A percentile compares a stretch with the other conserved stretches of the same genome.
Evolutionary conservation across 306 rosid species (phyloP).

Genomic region (Prunus campanulata): DNA sequence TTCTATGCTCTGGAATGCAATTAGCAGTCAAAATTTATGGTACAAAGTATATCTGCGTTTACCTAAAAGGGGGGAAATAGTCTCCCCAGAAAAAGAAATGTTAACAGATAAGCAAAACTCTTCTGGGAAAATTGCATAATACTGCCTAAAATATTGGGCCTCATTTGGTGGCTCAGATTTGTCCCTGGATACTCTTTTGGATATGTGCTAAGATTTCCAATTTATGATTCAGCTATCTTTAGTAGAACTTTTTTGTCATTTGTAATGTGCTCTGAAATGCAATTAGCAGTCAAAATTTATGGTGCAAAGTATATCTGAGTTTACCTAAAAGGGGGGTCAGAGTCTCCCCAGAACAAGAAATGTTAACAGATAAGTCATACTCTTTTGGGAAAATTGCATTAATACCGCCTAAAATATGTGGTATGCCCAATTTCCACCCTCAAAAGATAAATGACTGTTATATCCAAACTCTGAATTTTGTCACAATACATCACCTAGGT

Average conservation of each 20-base stretch:
- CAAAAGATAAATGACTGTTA: not conserved
- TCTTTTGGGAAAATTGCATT: not conserved
- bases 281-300: not conserved
- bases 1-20: not conserved
- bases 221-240: not conserved
- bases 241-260: not conserved
- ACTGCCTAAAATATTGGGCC: not conserved
- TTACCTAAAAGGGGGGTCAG: not conserved
- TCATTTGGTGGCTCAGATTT: too few relatives aligned
- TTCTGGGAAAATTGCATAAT: not conserved
- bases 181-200: too few relatives aligned
- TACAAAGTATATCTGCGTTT: not conserved
- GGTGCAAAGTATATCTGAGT: not conserved
- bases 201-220: not conserved
- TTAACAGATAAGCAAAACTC: not conserved
- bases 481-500: not conserved
- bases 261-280: not conserved
- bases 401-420: not conserved
- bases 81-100: not conserved
- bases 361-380: not conserved
- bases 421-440: not conserved
- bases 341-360: not conserved
- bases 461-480: not conserved
- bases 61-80: not conserved
- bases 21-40: not conserved